Evolutionary conservation across 2,329 filamentous ascomycete genomes (phyloP).

Genomic region (Ophiostoma piceae): DNA sequence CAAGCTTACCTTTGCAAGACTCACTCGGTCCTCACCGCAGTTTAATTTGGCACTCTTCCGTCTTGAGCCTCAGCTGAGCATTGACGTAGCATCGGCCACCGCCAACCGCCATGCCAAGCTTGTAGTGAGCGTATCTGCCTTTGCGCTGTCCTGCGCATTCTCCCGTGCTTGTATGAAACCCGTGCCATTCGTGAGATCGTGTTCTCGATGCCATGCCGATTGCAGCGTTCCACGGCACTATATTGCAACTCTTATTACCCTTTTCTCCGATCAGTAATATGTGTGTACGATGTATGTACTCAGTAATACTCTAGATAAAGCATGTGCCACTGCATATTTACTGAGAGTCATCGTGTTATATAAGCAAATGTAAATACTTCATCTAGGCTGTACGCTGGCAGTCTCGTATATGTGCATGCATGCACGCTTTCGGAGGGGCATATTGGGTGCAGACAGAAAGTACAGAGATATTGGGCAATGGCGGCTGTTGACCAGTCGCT

Average conservation of each 20-base stretch:
- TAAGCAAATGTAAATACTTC: background rate
- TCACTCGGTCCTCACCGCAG: background rate
- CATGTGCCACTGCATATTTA: background rate
- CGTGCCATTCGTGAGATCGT: background rate
- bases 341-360: background rate
- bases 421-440: conserved; percentile 10
- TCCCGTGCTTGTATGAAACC: background rate
- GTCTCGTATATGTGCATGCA: conserved; percentile 8
- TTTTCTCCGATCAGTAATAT: background rate
- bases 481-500: conserved; percentile 2
- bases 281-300: background rate
- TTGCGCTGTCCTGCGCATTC: background rate
- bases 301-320: too few species aligned
- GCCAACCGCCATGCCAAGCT: background rate
- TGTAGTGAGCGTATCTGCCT: background rate
- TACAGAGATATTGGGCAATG: background rate
- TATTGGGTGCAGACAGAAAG: background rate
- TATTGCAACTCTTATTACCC: conserved; percentile 4
- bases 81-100: background rate
- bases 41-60: background rate
- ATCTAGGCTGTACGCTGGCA: background rate
- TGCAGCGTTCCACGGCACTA: conserved; percentile 4
- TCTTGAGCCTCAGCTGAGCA: conserved; percentile 6
- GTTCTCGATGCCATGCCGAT: background rate
- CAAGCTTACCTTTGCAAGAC: background rate